Evolutionary conservation across 805 yeast genomes (phyloP).

Genomic region (Limtongozyma cylindracea): DNA sequence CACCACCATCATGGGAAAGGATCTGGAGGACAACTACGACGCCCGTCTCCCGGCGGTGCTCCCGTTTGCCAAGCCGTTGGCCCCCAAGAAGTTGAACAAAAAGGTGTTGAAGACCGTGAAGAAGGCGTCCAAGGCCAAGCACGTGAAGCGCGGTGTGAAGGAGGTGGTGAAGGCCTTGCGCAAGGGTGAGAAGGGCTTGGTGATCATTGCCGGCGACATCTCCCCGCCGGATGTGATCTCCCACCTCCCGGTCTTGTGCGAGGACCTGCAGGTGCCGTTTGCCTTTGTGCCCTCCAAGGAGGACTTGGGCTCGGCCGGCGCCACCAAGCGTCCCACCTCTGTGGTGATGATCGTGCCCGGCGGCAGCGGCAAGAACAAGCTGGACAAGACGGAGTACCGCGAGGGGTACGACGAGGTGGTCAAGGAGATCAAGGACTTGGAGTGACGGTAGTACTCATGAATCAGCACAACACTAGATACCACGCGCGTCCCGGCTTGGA

Average conservation of each 20-base stretch:
- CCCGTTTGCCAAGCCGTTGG: conserved; percentile 86
- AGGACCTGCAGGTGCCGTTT: conserved; percentile 77
- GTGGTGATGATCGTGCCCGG: conserved; percentile 96
- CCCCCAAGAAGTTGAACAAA: conserved; percentile 87
- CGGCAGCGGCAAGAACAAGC: conserved; percentile 64
- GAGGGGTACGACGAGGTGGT: conserved; percentile 84
- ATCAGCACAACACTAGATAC: too few relatives aligned
- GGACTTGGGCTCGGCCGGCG: conserved; percentile 96
- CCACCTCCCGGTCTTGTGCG: conserved; percentile 93
- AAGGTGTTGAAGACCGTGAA: conserved; percentile 87
- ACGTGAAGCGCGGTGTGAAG: conserved; percentile 95
- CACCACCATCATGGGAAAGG: too few relatives aligned
- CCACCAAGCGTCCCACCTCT: conserved; percentile 96
- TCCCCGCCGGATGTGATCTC: conserved; percentile 95
- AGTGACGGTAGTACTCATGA: too few relatives aligned
- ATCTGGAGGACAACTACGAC: conserved; percentile 89
- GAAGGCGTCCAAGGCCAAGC: conserved; percentile 95
- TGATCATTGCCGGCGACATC: conserved; percentile 91
- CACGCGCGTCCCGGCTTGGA: too few relatives aligned
- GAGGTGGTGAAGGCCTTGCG: conserved; percentile 95
- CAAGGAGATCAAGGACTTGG: conserved; percentile 44
- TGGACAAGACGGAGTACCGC: conserved; percentile 59
- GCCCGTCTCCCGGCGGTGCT: conserved; percentile 72
- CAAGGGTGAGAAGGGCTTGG: conserved; percentile 95
- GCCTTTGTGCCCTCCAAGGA: conserved; percentile 92